Evolutionary conservation across 306 rosid species (phyloP).

Genomic region (Carpinus fangiana): DNA sequence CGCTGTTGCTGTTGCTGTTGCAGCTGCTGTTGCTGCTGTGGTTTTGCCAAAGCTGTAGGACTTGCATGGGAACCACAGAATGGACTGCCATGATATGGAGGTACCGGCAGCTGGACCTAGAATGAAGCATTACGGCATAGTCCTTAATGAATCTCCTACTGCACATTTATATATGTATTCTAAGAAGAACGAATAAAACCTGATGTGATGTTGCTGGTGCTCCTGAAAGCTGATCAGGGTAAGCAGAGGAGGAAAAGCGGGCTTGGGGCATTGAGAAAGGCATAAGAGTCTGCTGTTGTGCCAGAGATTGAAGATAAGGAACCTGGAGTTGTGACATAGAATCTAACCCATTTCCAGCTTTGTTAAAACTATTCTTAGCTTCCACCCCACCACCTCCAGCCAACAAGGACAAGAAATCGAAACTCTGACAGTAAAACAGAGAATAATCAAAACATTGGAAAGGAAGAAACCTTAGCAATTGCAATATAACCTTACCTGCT

Average conservation of each 20-base stretch:
- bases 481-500: conserved; percentile 51
- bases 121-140: conserved; percentile 24
- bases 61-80: conserved; percentile 36
- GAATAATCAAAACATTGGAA: conserved; percentile 27
- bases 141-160: not conserved
- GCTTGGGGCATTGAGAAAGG: conserved; percentile 45
- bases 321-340: conserved; percentile 46
- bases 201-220: conserved; percentile 40
- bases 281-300: conserved; percentile 43
- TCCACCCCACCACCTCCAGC: conserved; percentile 46
- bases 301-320: conserved; percentile 48
- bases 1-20: conserved; percentile 14
- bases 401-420: conserved; percentile 60
- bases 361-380: conserved; percentile 33
- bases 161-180: not conserved
- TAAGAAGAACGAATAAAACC: conserved; percentile 43
- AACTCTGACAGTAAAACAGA: conserved; percentile 46
- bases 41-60: conserved; percentile 37
- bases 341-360: conserved; percentile 41
- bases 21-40: conserved; percentile 15
- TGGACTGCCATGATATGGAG: conserved; percentile 43
- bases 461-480: conserved; percentile 9
- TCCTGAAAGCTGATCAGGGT: conserved; percentile 42
- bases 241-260: conserved; percentile 43
- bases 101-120: conserved; percentile 53